Evolutionary conservation across 805 yeast genomes (phyloP), one percentile per base, ranked within the genome.

Genomic region (Barnettozyma vustinii): DNA sequence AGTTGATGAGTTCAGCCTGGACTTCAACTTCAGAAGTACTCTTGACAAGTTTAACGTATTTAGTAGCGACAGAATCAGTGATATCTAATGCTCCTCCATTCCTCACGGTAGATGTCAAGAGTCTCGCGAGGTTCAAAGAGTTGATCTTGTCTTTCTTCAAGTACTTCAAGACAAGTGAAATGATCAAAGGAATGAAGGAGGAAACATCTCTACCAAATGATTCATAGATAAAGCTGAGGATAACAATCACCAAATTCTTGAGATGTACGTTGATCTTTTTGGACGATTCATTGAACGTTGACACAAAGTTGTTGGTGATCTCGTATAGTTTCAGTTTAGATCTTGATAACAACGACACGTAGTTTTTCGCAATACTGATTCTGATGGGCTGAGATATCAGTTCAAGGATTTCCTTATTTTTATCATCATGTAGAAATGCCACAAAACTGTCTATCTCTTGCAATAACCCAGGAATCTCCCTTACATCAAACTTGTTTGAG

Each of bases 141-240:
- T 48, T 47, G 12, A 35, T 42, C 55, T 55, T 48, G 21, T 57
- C 59, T 46, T 69, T 69, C 49, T 68, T 71, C 20, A 72, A 40
- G 19, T 65, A 58, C 50, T 66, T 70, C 47, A 68, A 56, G 6
- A 66, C 40, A 1, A 59, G 48, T 8, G 64, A 46, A 15, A 66
- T 44, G 4, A 70, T 35, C 5, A 66, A 49, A 7, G 75, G 70
- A 1, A 62, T 57, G 37, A 70, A 59, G 1, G 74, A 66, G 6
- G 64, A 57, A 2, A 71, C 50, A 10, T 63, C 64, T 12, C 61
- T 58, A 1, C 68, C 66, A 55, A 65, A 70, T 1, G 55, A 47
- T 48, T 67, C 68, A 47, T 65, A 64, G 4, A 70, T 46, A 16
- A 60, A 63, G 1, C 55, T 55, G 13, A 71, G 55, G 1, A 64